Conservation (phyloP, 2,329 filamentous ascomycete genomes). For the Penicillium sp. region DNA sequence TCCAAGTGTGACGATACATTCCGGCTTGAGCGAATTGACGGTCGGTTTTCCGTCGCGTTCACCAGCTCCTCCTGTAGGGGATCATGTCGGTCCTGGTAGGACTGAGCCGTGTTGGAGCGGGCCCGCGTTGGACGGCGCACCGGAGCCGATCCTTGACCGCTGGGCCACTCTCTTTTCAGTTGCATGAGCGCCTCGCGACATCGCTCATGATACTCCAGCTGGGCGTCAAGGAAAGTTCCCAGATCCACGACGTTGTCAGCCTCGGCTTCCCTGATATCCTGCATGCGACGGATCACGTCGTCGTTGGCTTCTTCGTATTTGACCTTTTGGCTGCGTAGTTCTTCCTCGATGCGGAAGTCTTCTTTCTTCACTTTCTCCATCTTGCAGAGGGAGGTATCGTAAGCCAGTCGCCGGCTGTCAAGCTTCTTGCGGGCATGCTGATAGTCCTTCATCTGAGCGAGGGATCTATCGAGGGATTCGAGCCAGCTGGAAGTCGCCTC, state of each 20-base stretch:
- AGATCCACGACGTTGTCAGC: constrained; percentile 74
- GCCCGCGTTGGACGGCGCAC: constrained; percentile 47
- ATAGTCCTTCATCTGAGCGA: constrained; percentile 96
- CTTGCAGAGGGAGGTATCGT: constrained; percentile 82
- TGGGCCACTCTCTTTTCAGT: constrained; percentile 64
- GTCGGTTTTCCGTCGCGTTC: constrained; percentile 45
- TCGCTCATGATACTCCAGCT: constrained; percentile 85
- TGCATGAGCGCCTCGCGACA: constrained; percentile 75
- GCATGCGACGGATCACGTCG: constrained; percentile 86
- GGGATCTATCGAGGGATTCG: constrained; percentile 80
- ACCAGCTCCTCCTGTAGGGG: constrained; percentile 52
- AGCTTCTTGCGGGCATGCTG: constrained; percentile 92
- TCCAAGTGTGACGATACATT: constrained; percentile 34
- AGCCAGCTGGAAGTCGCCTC: constrained; percentile 79
- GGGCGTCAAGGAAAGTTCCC: constrained; percentile 74
- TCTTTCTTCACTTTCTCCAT: constrained; percentile 91
- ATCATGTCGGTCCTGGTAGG: constrained; percentile 56
- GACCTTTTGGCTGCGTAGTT: constrained; percentile 80
- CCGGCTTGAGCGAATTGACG: constrained; percentile 48
- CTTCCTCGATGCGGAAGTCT: constrained; percentile 88
- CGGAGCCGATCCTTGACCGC: constrained; percentile 32
- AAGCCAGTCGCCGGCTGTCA: constrained; percentile 79
- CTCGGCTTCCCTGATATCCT: constrained; percentile 92
- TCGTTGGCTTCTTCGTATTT: constrained; percentile 96
- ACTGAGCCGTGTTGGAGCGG: constrained; percentile 59